Base-by-base conservation (phyloP, 495 filamentous ascomycete genomes). In the Lasiosphaeris hirsuta region DNA sequence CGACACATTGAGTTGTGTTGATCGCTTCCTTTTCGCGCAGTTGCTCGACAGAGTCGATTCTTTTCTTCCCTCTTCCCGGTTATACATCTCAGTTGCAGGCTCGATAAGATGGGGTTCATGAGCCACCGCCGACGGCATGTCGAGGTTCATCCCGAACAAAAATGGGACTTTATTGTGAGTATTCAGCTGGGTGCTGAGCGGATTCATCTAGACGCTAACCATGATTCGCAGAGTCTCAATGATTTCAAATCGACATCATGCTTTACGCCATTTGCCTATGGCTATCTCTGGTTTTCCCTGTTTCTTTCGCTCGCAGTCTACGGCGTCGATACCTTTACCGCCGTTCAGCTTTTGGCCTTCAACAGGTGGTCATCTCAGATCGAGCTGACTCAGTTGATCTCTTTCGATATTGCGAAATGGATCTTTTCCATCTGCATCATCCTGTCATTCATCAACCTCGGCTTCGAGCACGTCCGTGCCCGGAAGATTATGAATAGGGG, bases 131-230 rank as follows among this genome's bases (percentile, higher is more conserved):
- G 88, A 64, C 88, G 87, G 66, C 72, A 76, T 63, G 81, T 79
- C 38, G 78, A 83, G 47, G 83, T 90, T 45, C 72, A 78, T 39
- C 78, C 90, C 53, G 90, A 95, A 71, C 88, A 96, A 75, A 90
- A 90, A 78, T 98, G 94, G 90, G 89, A 92, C 63, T 96, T 90
- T 63, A 90, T 98, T 66, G 92, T 95, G 80, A 57, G 89, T 77
- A 52, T 7, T 10, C 11, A 30, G 15, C 9, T 7, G 17, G 35
- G 9, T 51, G 18, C 11, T 3, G 2, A 7, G 9, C 14, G 10
- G 0, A 19, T 45, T 48, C 36, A 47, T 48, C 36, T 41, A 19
- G 51, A 51, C 49, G 46, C 62, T 59, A 15, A 50, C 54, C 43
- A 34, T 19, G 18, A 41, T 10, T 47, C 48, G n/a, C 61, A 96